A percentile compares a stretch with the other conserved stretches of the same genome.
Evolutionary conservation across 176 grass and related monocot genomes (phyloP).

Genomic region (Oryza officinalis): DNA sequence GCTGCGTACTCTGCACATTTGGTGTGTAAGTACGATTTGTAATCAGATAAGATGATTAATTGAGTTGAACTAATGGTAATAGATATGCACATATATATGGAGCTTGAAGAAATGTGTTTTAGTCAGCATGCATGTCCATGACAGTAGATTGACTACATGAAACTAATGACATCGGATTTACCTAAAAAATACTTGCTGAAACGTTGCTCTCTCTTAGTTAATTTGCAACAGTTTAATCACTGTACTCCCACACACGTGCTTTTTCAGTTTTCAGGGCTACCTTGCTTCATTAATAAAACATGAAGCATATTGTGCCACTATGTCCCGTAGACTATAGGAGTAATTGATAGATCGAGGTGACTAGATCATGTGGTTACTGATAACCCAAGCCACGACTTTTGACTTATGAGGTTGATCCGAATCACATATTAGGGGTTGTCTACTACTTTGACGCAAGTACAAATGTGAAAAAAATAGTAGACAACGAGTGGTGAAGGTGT

Average conservation of each 20-base stretch:
- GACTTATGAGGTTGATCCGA: constrained; percentile 29
- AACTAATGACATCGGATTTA: background rate
- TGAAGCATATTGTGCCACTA: background rate
- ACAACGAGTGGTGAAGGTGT: constrained; percentile 40
- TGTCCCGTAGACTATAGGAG: background rate
- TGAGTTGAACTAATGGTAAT: background rate
- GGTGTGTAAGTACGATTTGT: background rate
- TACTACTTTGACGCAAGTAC: constrained; percentile 22
- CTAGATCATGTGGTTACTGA: background rate
- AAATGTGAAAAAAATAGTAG: background rate
- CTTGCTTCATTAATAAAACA: constrained; percentile 12
- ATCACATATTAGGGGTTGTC: background rate
- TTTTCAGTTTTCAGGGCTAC: background rate
- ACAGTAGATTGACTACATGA: no score
- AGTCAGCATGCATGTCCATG: background rate
- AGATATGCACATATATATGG: background rate
- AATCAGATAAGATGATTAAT: constrained; percentile 18
- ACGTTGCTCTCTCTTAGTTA: background rate
- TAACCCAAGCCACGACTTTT: constrained; percentile 27
- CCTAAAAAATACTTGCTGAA: background rate
- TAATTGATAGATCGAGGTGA: constrained; percentile 10
- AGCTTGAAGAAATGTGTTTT: background rate
- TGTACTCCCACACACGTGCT: background rate
- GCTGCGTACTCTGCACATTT: constrained; percentile 57
- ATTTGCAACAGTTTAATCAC: background rate